phyloP scores from a whole-genome alignment of 2,329 filamentous ascomycete genomes.

The Trichoderma guizhouense region DNA sequence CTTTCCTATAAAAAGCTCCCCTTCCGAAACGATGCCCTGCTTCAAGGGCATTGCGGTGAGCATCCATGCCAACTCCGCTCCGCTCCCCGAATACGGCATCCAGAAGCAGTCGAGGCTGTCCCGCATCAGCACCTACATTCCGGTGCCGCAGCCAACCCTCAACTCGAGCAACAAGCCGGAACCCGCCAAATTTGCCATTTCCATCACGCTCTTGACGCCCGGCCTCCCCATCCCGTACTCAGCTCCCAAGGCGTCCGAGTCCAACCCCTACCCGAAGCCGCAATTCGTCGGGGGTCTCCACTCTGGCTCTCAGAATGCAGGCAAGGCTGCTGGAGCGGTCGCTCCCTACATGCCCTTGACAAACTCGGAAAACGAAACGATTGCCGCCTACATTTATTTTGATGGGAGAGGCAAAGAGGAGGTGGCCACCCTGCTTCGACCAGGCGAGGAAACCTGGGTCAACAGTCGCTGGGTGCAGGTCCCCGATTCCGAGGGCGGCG shows the following conservation, averaged over 20 bases:
- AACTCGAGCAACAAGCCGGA: slow-evolving; percentile 68
- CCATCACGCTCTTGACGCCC: slow-evolving; percentile 89
- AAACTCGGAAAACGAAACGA: slow-evolving; percentile 89
- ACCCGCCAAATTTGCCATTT: slow-evolving; percentile 95
- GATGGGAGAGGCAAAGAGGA: slow-evolving; percentile 94
- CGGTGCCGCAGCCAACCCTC: slow-evolving; percentile 83
- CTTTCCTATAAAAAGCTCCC: slow-evolving; percentile 8
- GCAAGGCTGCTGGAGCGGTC: slow-evolving; percentile 54
- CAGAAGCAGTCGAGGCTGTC: slow-evolving; percentile 89
- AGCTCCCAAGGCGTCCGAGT: slow-evolving; percentile 72
- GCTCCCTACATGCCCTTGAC: slow-evolving; percentile 90
- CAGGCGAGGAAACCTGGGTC: slow-evolving; percentile 98
- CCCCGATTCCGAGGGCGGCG: slow-evolving; percentile 84
- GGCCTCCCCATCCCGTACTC: slow-evolving; percentile 90
- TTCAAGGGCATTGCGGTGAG: slow-evolving; percentile 99
- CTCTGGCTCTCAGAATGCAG: slow-evolving; percentile 49
- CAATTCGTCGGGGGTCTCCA: slow-evolving; percentile 71
- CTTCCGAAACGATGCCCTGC: slow-evolving; percentile 68
- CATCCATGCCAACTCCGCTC: slow-evolving; percentile 79
- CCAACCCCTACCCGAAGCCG: slow-evolving; percentile 76
- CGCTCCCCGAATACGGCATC: slow-evolving; percentile 88
- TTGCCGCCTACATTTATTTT: slow-evolving; percentile 98
- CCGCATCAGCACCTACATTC: slow-evolving; percentile 95
- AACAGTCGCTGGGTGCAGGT: slow-evolving; percentile 98
- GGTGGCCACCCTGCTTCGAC: slow-evolving; percentile 86